Conservation (phyloP, 257 asterid genomes). For the Solanum chiquidenum region DNA sequence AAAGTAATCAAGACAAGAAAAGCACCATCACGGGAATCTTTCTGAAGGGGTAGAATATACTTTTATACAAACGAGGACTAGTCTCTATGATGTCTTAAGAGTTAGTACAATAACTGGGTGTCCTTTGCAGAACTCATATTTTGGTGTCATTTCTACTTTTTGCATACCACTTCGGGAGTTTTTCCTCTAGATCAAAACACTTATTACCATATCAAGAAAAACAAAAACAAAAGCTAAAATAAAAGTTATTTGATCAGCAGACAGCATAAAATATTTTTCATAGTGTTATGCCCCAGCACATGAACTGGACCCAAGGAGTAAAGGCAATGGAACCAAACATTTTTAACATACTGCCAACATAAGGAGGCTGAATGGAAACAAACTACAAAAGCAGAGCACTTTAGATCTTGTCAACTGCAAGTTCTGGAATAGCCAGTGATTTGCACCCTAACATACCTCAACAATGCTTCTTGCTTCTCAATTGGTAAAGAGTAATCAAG, state of each 20-base stretch:
- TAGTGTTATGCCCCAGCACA: neutral
- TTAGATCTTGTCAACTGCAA: neutral
- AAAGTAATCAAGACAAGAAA: neutral
- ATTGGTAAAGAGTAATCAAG: neutral
- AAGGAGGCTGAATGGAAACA: neutral
- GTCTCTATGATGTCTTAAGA: neutral
- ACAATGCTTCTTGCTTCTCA: neutral
- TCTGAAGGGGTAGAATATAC: neutral
- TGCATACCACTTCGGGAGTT: neutral
- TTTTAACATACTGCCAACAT: neutral
- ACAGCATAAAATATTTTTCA: neutral
- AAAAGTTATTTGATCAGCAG: neutral
- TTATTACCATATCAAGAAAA: neutral
- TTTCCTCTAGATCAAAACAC: neutral
- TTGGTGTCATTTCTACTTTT: neutral
- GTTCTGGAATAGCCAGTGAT: neutral
- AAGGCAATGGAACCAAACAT: neutral
- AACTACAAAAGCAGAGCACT: neutral
- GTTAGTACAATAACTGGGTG: neutral
- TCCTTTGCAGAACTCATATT: neutral
- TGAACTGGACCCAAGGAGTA: neutral
- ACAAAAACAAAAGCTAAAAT: neutral
- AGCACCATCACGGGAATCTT: neutral
- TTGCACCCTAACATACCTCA: neutral
- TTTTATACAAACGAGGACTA: neutral